Conservation (phyloP, 2,329 filamentous ascomycete species). For the Helicocarpus griseus region DNA sequence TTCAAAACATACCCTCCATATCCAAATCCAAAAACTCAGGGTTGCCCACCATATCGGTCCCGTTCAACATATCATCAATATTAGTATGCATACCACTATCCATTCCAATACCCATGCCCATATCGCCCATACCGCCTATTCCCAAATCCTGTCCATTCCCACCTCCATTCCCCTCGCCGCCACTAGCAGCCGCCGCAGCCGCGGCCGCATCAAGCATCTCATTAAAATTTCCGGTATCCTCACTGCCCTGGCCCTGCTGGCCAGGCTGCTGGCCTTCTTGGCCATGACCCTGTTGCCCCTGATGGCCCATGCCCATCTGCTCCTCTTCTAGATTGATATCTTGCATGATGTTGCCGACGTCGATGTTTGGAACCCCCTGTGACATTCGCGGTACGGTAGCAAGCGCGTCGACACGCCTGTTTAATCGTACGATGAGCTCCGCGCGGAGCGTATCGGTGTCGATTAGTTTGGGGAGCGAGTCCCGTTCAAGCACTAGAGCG, state of each 20-base stretch:
- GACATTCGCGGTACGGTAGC: slow-evolving; percentile 22
- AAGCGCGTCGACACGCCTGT: slow-evolving; percentile 35
- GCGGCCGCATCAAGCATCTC: slow-evolving; percentile 32
- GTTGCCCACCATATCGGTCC: slow-evolving; percentile 35
- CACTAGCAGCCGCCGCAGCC: slow-evolving; percentile 24
- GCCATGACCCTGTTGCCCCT: slow-evolving; percentile 3
- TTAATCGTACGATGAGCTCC: slow-evolving; percentile 36
- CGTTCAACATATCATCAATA: slow-evolving; percentile 36
- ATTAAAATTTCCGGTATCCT: slow-evolving; percentile 26
- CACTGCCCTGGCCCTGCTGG: slow-evolving; percentile 7
- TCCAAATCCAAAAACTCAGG: slow-evolving; percentile 37
- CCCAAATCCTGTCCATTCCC: slow-evolving; percentile 3
- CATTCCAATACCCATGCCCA: slow-evolving; percentile 17
- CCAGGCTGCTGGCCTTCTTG: slow-evolving; percentile 3
- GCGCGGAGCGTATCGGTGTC: slow-evolving; percentile 37
- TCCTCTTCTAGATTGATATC: slow-evolving; percentile 31
- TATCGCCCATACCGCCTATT: slow-evolving; percentile 14
- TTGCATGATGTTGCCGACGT: slow-evolving; percentile 34
- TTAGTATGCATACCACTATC: slow-evolving; percentile 18
- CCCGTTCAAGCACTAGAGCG: slow-evolving; percentile 28
- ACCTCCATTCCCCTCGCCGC: slow-evolving; percentile 22
- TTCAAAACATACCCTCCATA: slow-evolving; percentile 36
- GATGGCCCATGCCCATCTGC: slow-evolving; percentile 18
- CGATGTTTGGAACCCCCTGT: slow-evolving; percentile 29
- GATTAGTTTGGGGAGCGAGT: slow-evolving; percentile 30